These are phyloP conservation scores for Erysiphe pulchra DNA, from an alignment of 2,329 filamentous ascomycete species.

Conservation along the genomic window DNA sequence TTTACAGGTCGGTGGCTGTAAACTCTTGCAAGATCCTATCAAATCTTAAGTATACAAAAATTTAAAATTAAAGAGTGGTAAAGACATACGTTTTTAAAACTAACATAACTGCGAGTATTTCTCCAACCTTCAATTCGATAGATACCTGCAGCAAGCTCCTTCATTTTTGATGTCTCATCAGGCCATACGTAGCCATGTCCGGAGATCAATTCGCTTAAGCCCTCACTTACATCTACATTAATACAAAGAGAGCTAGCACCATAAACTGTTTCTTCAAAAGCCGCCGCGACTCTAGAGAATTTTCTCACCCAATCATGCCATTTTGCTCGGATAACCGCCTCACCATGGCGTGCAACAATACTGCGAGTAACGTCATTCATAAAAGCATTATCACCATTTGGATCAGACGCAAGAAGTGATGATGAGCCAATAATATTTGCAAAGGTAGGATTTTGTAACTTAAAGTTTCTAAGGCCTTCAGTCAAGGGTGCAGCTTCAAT, in stretches of 20 bases:
- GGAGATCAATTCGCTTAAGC: conserved; percentile 29
- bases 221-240: conserved; percentile 44
- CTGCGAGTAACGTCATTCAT: conserved; percentile 68
- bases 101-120: conserved; percentile 84
- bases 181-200: conserved; percentile 93
- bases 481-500: conserved; percentile 62
- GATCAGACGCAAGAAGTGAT: conserved; percentile 13
- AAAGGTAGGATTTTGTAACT: conserved; percentile 44
- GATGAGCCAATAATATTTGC: conserved; percentile 21
- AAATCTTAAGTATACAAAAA: not conserved
- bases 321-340: conserved; percentile 72
- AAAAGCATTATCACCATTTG: conserved; percentile 70
- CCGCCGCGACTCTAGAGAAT: conserved; percentile 75
- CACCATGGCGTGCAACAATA: conserved; percentile 65
- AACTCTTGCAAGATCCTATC: conserved; percentile 35
- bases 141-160: conserved; percentile 75
- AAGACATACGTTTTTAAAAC: conserved; percentile 54
- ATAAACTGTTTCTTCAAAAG: conserved; percentile 89
- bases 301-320: conserved; percentile 89
- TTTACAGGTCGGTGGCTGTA: conserved; percentile 44
- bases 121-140: conserved; percentile 92
- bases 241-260: conserved; percentile 77
- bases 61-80: conserved; percentile 1
- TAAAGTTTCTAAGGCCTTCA: conserved; percentile 69
- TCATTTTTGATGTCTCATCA: conserved; percentile 53